Evolutionary conservation across 192 early-diverging fungal species (phyloP).

Genomic region (Backusella australiensis): DNA sequence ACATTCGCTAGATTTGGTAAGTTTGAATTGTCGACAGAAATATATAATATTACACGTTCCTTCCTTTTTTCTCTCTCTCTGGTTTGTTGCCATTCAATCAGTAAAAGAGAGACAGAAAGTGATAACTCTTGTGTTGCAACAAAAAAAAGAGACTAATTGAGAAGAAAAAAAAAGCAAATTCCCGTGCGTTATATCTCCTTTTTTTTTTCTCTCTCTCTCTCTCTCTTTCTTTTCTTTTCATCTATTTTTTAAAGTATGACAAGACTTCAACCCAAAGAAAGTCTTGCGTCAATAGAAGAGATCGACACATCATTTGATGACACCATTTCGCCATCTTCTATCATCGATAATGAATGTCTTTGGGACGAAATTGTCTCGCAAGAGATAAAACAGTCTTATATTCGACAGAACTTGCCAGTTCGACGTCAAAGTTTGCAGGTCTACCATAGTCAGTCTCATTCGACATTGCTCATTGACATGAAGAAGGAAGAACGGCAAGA

Average conservation of each 20-base stretch:
- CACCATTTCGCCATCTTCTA: not conserved
- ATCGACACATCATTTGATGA: not conserved
- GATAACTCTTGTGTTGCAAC: not conserved
- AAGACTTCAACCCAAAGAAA: slow-evolving; percentile 3
- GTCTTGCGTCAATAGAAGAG: not conserved
- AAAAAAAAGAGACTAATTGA: not conserved
- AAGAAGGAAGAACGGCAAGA: not conserved
- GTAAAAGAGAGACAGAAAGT: not conserved
- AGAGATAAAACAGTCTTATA: slow-evolving; percentile 18
- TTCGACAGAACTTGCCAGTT: slow-evolving; percentile 29
- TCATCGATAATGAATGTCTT: not conserved
- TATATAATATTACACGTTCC: slow-evolving; percentile 3
- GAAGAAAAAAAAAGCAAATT: not conserved
- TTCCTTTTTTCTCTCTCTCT: not conserved
- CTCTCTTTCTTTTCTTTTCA: not conserved
- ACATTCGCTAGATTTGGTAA: slow-evolving; percentile 7
- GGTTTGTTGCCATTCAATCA: not conserved
- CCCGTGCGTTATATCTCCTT: not conserved
- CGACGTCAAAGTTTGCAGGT: slow-evolving; percentile 29
- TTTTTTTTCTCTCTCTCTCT: too few relatives aligned
- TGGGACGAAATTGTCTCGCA: not conserved
- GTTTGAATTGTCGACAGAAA: not conserved
- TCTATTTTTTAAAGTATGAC: slow-evolving; percentile 1
- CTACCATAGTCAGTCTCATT: slow-evolving; percentile 9
- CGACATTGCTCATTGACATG: slow-evolving; percentile 2